Evolutionary conservation across 495 filamentous ascomycete genomes (phyloP).

Genomic region (Clavariopsis aquatica): DNA sequence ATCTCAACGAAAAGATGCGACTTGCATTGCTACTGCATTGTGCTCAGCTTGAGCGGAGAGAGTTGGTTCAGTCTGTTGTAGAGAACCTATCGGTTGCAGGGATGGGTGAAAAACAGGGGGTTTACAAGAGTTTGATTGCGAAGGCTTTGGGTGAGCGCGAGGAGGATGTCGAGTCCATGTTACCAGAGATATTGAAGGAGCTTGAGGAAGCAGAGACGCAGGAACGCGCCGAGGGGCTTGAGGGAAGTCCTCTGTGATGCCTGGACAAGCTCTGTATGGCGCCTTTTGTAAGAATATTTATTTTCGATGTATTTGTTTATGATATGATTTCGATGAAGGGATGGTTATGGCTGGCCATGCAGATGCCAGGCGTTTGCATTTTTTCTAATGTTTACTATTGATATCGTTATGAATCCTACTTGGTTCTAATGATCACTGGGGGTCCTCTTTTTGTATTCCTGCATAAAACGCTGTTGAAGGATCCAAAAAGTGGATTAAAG

Average conservation of each 20-base stretch:
- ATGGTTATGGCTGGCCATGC: too few species aligned
- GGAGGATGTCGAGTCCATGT: conserved; percentile 47
- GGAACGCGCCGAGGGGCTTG: conserved; percentile 44
- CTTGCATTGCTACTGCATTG: conserved; percentile 36
- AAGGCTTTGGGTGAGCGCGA: conserved; percentile 46
- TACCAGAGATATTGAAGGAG: conserved; percentile 50
- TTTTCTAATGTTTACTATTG: too few species aligned
- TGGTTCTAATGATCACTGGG: too few species aligned
- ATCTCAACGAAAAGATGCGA: conserved; percentile 35
- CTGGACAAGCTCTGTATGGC: too few species aligned
- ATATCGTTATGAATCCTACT: too few species aligned
- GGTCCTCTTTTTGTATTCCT: too few species aligned
- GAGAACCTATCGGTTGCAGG: conserved; percentile 40
- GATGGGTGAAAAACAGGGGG: conserved; percentile 39
- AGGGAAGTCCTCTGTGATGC: conserved; percentile 30
- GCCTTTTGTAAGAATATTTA: not conserved
- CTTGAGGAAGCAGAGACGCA: conserved; percentile 54
- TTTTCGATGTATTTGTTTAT: conserved; percentile 5
- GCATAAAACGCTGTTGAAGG: too few species aligned
- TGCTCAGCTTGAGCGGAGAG: conserved; percentile 38
- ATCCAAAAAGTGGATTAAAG: too few species aligned
- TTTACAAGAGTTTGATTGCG: conserved; percentile 46
- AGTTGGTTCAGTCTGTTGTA: conserved; percentile 42
- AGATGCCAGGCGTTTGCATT: too few species aligned
- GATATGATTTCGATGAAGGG: too few species aligned